Percentiles rank a stretch among this genome's conserved stretches.
Evolutionary conservation across 345 rosid species (phyloP).

Genomic region (Hibiscus tridactylites): DNA sequence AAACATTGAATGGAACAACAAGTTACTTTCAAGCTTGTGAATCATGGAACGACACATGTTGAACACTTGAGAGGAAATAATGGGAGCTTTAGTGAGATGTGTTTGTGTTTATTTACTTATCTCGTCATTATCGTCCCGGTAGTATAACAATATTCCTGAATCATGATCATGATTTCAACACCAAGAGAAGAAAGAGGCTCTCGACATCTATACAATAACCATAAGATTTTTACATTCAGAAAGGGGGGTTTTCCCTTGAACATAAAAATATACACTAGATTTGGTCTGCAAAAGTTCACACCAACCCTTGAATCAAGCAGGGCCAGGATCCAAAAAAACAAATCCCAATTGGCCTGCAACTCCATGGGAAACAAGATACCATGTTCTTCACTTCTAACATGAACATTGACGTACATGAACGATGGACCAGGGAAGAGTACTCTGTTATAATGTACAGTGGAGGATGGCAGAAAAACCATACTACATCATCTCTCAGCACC

Average conservation of each 20-base stretch:
- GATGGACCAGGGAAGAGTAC: background rate
- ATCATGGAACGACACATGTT: background rate
- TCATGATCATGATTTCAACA: background rate
- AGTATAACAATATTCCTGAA: too few relatives aligned
- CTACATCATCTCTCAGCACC: constrained; percentile 33
- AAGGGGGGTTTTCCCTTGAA: too few relatives aligned
- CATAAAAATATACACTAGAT: too few relatives aligned
- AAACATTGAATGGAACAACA: background rate
- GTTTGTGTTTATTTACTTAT: too few relatives aligned
- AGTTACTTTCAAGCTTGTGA: background rate
- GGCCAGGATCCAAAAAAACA: background rate
- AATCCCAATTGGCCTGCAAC: background rate
- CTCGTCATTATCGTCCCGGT: too few relatives aligned
- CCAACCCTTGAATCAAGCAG: background rate
- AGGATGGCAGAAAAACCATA: background rate
- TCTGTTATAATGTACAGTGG: background rate
- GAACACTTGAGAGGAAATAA: constrained; percentile 5
- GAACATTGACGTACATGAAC: background rate
- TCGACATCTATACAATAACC: background rate
- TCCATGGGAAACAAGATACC: background rate
- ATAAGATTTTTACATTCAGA: too few relatives aligned
- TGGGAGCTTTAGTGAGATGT: background rate
- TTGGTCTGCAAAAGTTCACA: background rate
- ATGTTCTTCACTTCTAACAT: background rate
- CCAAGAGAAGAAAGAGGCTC: background rate